Evolutionary conservation across 176 grass and related monocot species (phyloP).

Genomic region (Cenchrus americanus): DNA sequence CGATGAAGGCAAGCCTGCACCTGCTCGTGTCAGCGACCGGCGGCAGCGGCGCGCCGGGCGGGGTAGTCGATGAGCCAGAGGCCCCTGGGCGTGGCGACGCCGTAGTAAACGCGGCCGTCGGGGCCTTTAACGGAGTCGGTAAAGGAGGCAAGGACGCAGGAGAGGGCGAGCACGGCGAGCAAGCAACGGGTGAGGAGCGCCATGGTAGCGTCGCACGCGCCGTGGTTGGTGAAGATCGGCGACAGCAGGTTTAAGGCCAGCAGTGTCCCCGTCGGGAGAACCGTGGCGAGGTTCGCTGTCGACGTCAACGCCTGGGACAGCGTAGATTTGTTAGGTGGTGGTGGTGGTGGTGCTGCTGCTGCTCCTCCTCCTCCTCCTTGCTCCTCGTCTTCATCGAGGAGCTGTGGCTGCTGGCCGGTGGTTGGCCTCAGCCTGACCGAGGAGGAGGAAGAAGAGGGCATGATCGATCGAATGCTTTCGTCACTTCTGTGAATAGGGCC

Average conservation of each 20-base stretch:
- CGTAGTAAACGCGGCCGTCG: constrained; percentile 73
- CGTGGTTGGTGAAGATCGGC: constrained; percentile 80
- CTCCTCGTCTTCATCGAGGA: not conserved
- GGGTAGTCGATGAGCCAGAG: constrained; percentile 82
- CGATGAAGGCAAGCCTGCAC: constrained; percentile 52
- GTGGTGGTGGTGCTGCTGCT: rapidly evolving
- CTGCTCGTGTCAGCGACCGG: not conserved
- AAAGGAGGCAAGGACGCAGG: constrained; percentile 71
- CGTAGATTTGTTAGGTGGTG: not conserved
- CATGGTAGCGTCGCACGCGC: constrained; percentile 67
- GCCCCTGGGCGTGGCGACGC: constrained; percentile 59
- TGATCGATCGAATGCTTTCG: not conserved
- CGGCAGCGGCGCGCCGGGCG: constrained; percentile 22
- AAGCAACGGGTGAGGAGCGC: constrained; percentile 45
- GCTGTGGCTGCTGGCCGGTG: not conserved
- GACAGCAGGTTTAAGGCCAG: constrained; percentile 85
- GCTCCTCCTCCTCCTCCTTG: not conserved
- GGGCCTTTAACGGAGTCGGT: constrained; percentile 56
- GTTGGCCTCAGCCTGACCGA: constrained; percentile 28
- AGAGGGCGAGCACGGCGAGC: constrained; percentile 54
- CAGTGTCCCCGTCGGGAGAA: constrained; percentile 80
- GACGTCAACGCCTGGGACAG: constrained; percentile 62
- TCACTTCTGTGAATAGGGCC: too few species aligned
- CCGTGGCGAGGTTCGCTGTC: constrained; percentile 71
- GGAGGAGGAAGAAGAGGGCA: constrained; percentile 22